Conservation (phyloP, 2,329 filamentous ascomycete genomes). For the Bipolaris oryzae region DNA sequence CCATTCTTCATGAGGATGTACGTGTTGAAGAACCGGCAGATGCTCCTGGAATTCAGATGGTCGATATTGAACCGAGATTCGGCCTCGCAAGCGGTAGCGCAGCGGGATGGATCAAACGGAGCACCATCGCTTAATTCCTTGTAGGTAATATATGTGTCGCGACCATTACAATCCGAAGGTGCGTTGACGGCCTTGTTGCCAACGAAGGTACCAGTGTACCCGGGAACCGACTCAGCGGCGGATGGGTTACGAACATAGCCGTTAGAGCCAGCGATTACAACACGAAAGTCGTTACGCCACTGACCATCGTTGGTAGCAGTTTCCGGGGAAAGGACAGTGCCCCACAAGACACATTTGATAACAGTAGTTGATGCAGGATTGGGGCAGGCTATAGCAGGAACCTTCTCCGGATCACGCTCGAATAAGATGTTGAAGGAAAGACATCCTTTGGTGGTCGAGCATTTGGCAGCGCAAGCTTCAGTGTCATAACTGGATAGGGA, state of each 20-base stretch:
- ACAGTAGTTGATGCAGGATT: neutral
- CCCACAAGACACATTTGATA: slow-evolving; percentile 3
- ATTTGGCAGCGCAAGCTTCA: neutral
- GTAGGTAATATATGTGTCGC: neutral
- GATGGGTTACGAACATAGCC: neutral
- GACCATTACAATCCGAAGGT: neutral
- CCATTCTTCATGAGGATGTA: slow-evolving; percentile 3
- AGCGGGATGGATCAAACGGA: slow-evolving; percentile 1
- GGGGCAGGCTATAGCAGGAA: neutral
- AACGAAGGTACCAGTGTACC: neutral
- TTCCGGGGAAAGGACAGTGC: neutral
- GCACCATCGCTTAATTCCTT: neutral
- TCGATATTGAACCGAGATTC: neutral
- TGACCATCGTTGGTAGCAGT: slow-evolving; percentile 4
- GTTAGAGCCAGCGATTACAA: slow-evolving; percentile 3
- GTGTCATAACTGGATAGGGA: neutral
- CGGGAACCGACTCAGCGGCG: neutral
- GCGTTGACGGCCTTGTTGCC: neutral
- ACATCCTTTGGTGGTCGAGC: neutral
- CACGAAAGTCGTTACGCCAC: slow-evolving; percentile 2
- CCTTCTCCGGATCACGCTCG: neutral
- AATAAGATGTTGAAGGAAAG: slow-evolving; percentile 1
- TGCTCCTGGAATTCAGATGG: neutral
- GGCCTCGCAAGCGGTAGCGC: neutral
- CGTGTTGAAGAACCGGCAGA: slow-evolving; percentile 3